Base-by-base conservation (phyloP, 2,329 filamentous ascomycete species). In the Aulographum hederae region DNA sequence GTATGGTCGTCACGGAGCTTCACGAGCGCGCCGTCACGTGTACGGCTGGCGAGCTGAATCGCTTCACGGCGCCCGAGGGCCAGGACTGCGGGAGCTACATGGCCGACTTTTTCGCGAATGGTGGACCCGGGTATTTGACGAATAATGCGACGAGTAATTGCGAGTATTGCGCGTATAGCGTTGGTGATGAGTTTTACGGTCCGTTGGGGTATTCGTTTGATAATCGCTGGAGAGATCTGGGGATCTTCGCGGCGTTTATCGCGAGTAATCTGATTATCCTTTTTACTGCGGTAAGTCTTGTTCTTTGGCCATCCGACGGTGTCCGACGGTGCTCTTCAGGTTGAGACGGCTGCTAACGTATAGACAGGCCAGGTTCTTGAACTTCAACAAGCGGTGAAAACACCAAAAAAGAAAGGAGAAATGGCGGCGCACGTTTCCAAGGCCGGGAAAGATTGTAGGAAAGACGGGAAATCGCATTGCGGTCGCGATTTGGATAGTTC, bases 131-230 rank as follows among this genome's bases (percentile, higher is more conserved):
- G 0, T 91, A 91, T 42, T 49, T 92, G 3, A 60, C 69, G 23
- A 59, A 72, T 43, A 75, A 78, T 40, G 58, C 61, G 2, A 79
- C 77, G 0, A 65, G 57, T 29, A 54, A 61, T 15, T 92, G 84
- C 56, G 59, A 76, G 44, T 92, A 91, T 56, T 93, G 84, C 46
- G 78, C 81, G 1, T 91, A 72, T 56, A 73, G 67, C 38, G 57
- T 79, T 10, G 84, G 82, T 18, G 78, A 92, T 40, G 63, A 92
- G 55, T 92, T 86, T 46, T 91, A 79, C 47, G 47, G 58, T 32
- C 63, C 69, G 0, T 63, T 91, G 13, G 64, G 66, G 2, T 66
- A 91, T 44, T 58, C 56, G 2, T 92, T 75, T 43, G 56, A 58
- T 27, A 54, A 78, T 39, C 60, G 82, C 12, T 92, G 82, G 82